phyloP scores from a whole-genome alignment of 352 stramenopile species.

The Globisporangium megalacanthum region DNA sequence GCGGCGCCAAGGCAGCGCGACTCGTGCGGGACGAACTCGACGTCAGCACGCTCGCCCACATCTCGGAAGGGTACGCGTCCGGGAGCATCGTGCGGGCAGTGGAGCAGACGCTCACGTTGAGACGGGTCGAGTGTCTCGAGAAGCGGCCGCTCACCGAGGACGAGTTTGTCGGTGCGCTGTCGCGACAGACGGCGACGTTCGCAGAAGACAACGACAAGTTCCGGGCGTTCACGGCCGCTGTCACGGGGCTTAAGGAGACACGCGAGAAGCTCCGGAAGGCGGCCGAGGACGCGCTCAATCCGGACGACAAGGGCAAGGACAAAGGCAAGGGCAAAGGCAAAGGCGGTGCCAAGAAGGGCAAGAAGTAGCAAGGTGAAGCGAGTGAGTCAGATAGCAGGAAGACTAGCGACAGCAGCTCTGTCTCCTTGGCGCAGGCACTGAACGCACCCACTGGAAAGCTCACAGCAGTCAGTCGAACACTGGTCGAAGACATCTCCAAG shows the following conservation, averaged over 20 bases:
- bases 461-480: too few species aligned
- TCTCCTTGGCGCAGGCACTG: too few species aligned
- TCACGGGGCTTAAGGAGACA: constrained; percentile 71
- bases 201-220: constrained; percentile 71
- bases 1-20: constrained; percentile 12
- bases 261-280: constrained; percentile 63
- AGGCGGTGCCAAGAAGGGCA: constrained; percentile 54
- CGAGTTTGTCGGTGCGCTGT: constrained; percentile 83
- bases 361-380: constrained; percentile 32
- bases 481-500: too few species aligned
- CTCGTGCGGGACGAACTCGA: constrained; percentile 56
- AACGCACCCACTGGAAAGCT: too few species aligned
- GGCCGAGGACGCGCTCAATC: constrained; percentile 46
- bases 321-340: constrained; percentile 59
- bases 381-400: background rate
- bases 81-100: constrained; percentile 80
- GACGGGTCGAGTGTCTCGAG: constrained; percentile 71
- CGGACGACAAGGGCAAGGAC: constrained; percentile 61
- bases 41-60: constrained; percentile 85
- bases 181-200: constrained; percentile 58
- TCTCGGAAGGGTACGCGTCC: constrained; percentile 89
- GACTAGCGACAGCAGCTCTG: too few species aligned
- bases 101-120: constrained; percentile 67
- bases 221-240: constrained; percentile 62
- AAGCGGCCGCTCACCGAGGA: constrained; percentile 75